Percentiles rank a stretch among this genome's conserved stretches.
These are phyloP conservation scores for Arthroderma sp. DNA, from an alignment of 2,329 filamentous ascomycete genomes.

Conservation along the genomic window DNA sequence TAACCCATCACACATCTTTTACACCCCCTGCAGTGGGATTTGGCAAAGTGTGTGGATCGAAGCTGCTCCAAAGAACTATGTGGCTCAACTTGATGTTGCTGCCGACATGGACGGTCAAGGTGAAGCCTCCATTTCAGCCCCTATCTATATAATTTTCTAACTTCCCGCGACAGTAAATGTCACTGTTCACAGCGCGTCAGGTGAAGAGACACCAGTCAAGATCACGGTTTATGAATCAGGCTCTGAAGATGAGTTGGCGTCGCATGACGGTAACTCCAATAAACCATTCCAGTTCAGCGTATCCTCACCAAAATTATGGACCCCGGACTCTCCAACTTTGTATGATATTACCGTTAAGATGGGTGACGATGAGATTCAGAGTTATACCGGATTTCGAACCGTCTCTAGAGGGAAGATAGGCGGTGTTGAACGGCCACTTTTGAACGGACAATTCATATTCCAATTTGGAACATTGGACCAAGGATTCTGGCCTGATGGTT, in stretches of 20 bases:
- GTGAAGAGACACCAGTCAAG: slow-evolving; percentile 23
- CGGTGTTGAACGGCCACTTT: slow-evolving; percentile 46
- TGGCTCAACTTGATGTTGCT: slow-evolving; percentile 46
- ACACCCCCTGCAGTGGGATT: slow-evolving; percentile 59
- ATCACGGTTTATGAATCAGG: slow-evolving; percentile 26
- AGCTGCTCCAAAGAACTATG: slow-evolving; percentile 43
- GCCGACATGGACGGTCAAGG: slow-evolving; percentile 44
- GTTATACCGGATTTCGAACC: slow-evolving; percentile 58
- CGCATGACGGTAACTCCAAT: slow-evolving; percentile 35
- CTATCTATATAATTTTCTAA: background rate
- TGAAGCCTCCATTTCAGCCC: slow-evolving; percentile 15
- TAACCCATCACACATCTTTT: slow-evolving; percentile 51
- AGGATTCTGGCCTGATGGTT: slow-evolving; percentile 58
- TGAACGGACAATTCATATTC: slow-evolving; percentile 59
- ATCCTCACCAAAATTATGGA: slow-evolving; percentile 47
- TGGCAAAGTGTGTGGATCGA: slow-evolving; percentile 65
- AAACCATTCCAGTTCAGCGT: slow-evolving; percentile 43
- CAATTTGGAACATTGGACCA: slow-evolving; percentile 57
- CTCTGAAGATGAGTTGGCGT: slow-evolving; percentile 29
- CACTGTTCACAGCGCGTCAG: slow-evolving; percentile 38
- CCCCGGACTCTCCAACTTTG: slow-evolving; percentile 47
- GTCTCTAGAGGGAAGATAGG: slow-evolving; percentile 44
- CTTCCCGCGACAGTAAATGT: slow-evolving; percentile 37
- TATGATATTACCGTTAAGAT: slow-evolving; percentile 50
- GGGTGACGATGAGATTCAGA: slow-evolving; percentile 42